Base-by-base conservation (phyloP, 2,329 filamentous ascomycete genomes). In the Xylariaceae sp. region DNA sequence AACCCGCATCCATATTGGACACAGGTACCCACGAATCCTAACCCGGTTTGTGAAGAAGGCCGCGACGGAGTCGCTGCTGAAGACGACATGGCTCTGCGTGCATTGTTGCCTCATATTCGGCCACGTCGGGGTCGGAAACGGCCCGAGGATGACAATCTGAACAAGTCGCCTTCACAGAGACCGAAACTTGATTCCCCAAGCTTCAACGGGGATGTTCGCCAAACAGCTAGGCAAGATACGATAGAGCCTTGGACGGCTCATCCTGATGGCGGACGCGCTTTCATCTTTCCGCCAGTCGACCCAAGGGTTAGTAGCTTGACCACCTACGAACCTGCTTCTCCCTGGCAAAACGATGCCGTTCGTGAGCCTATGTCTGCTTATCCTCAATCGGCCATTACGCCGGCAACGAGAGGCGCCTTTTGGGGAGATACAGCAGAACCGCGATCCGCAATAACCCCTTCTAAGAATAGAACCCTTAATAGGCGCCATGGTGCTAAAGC, bases 1-100 rank as follows among this genome's bases (percentile, higher is more conserved):
- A 89, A 89, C 49, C 70, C 78, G 19, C 89, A 94, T 62, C 67
- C 79, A 0, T 96, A 96, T 63, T 95, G 85, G 70, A 82, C 78
- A 13, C 78, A 88, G 28, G 76, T 95, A 18, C 89, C 89, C 0
- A 68, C 74, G 4, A 73, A 76, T 12, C 70, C 77, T 22, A 77
- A 82, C 40, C 79, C 84, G 2, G 72, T 83, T 28, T 76, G 77
- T 19, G 74, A 82, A 30, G 72, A 77, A 24, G 79, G 80, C 13
- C 79, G 90, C 34, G 90, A 95, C 64, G 89, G 88, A 6, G 88
- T 96, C 1, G 76, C 83, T 1, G 67, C 89, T 2, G 89, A 95
- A 60, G 90, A 96, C 62, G 90, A 96, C 62, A 80, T 95, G 62
- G 90, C 89, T 2, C 72, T 96, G 37, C 77, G 89, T 46, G 88